Conservation (phyloP, 768 basidiomycete genomes). For the Lactifluus rugatus region DNA sequence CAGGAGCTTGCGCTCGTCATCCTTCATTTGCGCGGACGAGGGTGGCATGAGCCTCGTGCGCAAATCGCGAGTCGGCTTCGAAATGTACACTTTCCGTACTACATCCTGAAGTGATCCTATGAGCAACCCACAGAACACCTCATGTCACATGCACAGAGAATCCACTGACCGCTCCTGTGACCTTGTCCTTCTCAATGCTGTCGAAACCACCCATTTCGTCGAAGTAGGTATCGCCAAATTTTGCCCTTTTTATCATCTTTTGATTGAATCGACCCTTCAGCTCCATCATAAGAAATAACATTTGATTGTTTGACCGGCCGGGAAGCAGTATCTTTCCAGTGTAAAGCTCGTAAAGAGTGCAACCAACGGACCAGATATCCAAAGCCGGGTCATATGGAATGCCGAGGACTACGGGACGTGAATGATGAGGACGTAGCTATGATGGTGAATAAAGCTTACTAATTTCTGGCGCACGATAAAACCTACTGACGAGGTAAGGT, state of each 20-base stretch:
- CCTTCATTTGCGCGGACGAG: constrained; percentile 66
- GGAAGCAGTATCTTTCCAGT: constrained; percentile 97
- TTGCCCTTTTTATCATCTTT: constrained; percentile 90
- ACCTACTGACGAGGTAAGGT: constrained; percentile 93
- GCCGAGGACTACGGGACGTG: constrained; percentile 62
- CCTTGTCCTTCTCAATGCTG: constrained; percentile 73
- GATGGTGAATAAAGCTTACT: constrained; percentile 44
- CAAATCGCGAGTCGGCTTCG: constrained; percentile 76
- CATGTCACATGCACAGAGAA: background rate
- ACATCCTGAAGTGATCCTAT: constrained; percentile 48
- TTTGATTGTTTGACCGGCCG: constrained; percentile 94
- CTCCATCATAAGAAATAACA: constrained; percentile 97
- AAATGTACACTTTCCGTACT: constrained; percentile 69
- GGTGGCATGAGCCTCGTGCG: constrained; percentile 75
- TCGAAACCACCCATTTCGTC: constrained; percentile 86
- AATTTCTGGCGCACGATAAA: constrained; percentile 98
- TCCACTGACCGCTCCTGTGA: constrained; percentile 68
- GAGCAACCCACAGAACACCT: constrained; percentile 17
- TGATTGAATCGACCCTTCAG: constrained; percentile 88
- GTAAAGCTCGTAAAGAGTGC: constrained; percentile 92
- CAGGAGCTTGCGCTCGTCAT: constrained; percentile 79
- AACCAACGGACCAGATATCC: constrained; percentile 96
- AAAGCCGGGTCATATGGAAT: constrained; percentile 89
- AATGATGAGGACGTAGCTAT: constrained; percentile 11
- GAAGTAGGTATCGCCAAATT: constrained; percentile 88